Evolutionary conservation across 176 grass and related monocot genomes (phyloP), one percentile per base, ranked within the genome.

Genomic region (Eleusine coracana): DNA sequence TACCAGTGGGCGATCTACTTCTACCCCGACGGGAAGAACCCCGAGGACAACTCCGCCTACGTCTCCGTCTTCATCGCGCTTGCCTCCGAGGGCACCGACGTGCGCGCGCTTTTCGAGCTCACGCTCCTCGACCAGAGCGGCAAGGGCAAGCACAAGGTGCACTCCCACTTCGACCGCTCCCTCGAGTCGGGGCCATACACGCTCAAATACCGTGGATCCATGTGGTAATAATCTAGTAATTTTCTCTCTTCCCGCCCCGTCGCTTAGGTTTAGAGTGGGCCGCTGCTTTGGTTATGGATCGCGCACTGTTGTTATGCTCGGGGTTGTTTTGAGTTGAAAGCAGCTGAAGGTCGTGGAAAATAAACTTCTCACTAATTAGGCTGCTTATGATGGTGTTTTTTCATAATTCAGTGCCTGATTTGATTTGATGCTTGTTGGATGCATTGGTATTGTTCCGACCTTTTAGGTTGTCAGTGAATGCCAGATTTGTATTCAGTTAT

Each of bases 1-100:
- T 91, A 93, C 86, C 87, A 95, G 90, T 98, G 96, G 96, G 89
- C 87, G 52, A 93, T 98, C 89, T 95, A 93, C 86, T 98, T 98
- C 81, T 98, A 95, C 55, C 96, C 96, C 7, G 96, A 98, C 52
- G 96, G 96, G 68, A 95, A 95, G 89, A 93, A 95, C 75, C 92
- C 92, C 18, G 96, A 98, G 87, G 96, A 98, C 84, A 95, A 95
- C 75, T 91, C 92, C 42, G 69, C 72, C 46, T 98, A 95, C 77
- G 92, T 98, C 62, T 98, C 96, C 38, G 96, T 98, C 48, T 98
- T 93, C 86, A 93, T 98, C 81, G 96, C 90, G 23, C 85, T 98
- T 25, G 89, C 90, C 13, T 93, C 88, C 54, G 96, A 98, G 75
- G 96, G 90, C 39, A 95, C 92, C 64, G 92, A 98, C 86, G 92